Percentiles rank a stretch among this genome's conserved stretches.
These are phyloP conservation scores for Miscanthus sacchariflorus DNA, from an alignment of 202 grass and related monocot species.

Conservation along the genomic window DNA sequence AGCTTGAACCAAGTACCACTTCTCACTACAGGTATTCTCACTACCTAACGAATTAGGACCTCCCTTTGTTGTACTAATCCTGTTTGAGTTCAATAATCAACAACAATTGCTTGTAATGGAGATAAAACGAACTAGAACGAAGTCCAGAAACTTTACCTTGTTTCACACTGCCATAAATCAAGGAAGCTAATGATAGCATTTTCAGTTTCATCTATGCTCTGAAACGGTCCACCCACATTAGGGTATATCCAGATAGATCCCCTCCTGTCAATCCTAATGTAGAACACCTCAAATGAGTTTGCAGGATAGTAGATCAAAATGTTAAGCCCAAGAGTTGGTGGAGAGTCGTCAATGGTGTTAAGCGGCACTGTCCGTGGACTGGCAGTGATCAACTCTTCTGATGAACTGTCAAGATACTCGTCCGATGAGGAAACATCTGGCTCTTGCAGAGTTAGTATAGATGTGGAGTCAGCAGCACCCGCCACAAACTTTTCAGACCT, in stretches of 20 bases:
- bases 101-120: neutral
- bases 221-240: constrained; percentile 11
- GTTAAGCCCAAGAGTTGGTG: neutral
- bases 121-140: neutral
- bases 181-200: neutral
- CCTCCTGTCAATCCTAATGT: neutral
- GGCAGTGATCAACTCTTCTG: neutral
- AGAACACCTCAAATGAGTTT: neutral
- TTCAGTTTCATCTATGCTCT: constrained; percentile 2
- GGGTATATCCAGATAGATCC: neutral
- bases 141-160: neutral
- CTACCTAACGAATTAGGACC: neutral
- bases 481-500: neutral
- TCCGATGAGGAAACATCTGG: neutral
- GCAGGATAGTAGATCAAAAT: neutral
- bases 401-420: neutral
- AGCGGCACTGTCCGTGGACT: neutral
- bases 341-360: neutral
- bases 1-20: neutral
- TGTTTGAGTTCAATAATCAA: neutral
- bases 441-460: neutral
- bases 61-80: constrained; percentile 14
- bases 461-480: neutral
- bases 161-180: neutral
- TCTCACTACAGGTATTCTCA: neutral